Evolutionary conservation across 2,329 filamentous ascomycete species (phyloP), one percentile per base, ranked within the genome.

Genomic region (Amesomyces nigricolor): DNA sequence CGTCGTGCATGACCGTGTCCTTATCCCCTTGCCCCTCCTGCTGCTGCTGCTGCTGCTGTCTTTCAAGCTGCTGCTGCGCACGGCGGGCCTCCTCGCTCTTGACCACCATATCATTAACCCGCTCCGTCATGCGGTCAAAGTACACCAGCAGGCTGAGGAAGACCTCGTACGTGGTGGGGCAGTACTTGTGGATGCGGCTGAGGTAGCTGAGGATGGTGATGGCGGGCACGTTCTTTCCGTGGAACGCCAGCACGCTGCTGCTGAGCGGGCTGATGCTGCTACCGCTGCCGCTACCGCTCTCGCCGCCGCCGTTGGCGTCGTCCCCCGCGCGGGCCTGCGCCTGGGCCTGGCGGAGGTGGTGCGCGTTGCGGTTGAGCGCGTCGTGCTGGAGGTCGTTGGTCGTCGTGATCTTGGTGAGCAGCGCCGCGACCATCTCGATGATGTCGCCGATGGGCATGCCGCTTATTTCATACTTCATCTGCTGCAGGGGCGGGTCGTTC

Each of bases 121-220:
- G 82, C 70, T 97, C 94, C 43, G 92, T 96, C 94, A 99, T 99
- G 59, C 94, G 88, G 70, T 99, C 94, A 72, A 99, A 99, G 72
- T 97, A 99, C 32, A 99, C 91, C 53, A 99, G 75, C 65, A 99
- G 73, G 68, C 91, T 96, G 58, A 99, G 75, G 68, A 99, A 99
- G 0, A 99, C 94, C 72, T 99, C 94, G 69, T 96, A 99, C 0
- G 94, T 97, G 5, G 94, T 97, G 0, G 94, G 94, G 67, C 94
- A 99, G 73, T 99, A 99, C 74, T 96, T 96, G 74, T 99, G 92
- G 68, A 99, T 97, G 58, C 94, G 86, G 65, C 87, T 92, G 51
- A 99, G 76, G 66, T 99, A 99, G 78, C 91, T 97, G 58, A 95
- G 77, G 58, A 99, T 97, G 17, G 91, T 96, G 65, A 99, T 99